Evolutionary conservation across 768 basidiomycete species (phyloP).

Genomic region (Amyloporia xantha): DNA sequence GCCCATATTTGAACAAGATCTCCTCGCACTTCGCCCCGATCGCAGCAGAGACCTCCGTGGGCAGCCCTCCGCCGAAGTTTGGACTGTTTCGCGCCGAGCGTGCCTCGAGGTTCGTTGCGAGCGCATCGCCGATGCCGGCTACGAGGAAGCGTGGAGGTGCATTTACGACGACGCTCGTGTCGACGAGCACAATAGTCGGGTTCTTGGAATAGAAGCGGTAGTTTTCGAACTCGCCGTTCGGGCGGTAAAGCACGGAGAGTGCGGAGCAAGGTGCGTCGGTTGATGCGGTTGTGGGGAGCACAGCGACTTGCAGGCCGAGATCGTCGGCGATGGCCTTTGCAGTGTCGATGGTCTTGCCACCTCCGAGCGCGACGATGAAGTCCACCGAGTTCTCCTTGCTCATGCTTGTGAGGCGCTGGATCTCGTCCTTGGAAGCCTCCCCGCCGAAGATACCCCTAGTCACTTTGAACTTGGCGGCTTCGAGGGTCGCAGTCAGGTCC

Average conservation of each 20-base stretch:
- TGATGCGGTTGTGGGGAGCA: slow-evolving; percentile 26
- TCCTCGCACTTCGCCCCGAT: slow-evolving; percentile 28
- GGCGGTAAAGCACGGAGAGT: slow-evolving; percentile 27
- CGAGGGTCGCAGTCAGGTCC: slow-evolving; percentile 19
- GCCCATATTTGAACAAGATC: slow-evolving; percentile 26
- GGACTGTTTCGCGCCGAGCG: slow-evolving; percentile 17
- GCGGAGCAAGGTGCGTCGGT: slow-evolving; percentile 29
- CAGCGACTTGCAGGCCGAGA: slow-evolving; percentile 21
- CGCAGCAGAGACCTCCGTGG: slow-evolving; percentile 23
- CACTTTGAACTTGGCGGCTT: slow-evolving; percentile 18
- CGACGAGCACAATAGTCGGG: slow-evolving; percentile 24
- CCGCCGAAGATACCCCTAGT: slow-evolving; percentile 22
- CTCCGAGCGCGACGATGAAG: slow-evolving; percentile 27
- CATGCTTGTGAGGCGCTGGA: slow-evolving; percentile 18
- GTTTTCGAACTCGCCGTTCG: slow-evolving; percentile 22
- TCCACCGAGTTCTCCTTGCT: slow-evolving; percentile 15
- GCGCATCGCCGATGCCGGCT: slow-evolving; percentile 26
- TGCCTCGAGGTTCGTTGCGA: slow-evolving; percentile 28
- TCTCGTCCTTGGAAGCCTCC: slow-evolving; percentile 24
- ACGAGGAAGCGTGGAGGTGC: slow-evolving; percentile 26
- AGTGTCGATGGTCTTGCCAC: slow-evolving; percentile 27
- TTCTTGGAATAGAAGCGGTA: slow-evolving; percentile 26
- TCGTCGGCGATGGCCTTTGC: slow-evolving; percentile 24
- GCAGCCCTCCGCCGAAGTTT: slow-evolving; percentile 25
- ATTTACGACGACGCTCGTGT: slow-evolving; percentile 24